A percentile compares a stretch with the other conserved stretches of the same genome.
Evolutionary conservation across 1,284 basidiomycete genomes (phyloP).

Genomic region (Lentinus polychrous): DNA sequence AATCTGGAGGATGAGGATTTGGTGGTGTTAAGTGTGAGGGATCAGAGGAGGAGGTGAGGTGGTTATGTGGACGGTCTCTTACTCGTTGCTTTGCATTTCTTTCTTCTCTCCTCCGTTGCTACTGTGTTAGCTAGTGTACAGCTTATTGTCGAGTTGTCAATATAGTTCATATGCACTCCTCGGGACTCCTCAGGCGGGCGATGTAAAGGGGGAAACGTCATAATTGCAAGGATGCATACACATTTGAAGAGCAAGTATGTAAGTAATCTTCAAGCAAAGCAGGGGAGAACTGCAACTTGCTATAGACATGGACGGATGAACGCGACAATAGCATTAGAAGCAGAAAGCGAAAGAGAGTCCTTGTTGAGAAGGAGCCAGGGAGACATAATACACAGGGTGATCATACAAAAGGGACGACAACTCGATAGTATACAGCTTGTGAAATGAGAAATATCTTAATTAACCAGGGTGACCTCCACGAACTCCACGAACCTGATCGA

Average conservation of each 20-base stretch:
- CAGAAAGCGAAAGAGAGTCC: too few relatives aligned
- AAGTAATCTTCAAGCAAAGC: too few relatives aligned
- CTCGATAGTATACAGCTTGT: neutral
- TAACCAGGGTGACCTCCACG: neutral
- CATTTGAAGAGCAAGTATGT: too few relatives aligned
- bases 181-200: too few relatives aligned
- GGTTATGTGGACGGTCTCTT: neutral
- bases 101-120: neutral
- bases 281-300: too few relatives aligned
- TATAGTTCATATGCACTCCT: neutral
- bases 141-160: neutral
- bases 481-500: too few relatives aligned
- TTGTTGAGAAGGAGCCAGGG: too few relatives aligned
- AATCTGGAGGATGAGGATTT: constrained; percentile 88
- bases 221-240: too few relatives aligned
- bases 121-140: too few relatives aligned
- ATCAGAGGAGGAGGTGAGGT: constrained; percentile 67
- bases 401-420: neutral
- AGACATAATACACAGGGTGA: neutral
- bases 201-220: too few relatives aligned
- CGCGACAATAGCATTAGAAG: too few relatives aligned
- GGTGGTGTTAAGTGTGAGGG: constrained; percentile 69
- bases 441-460: constrained; percentile 2
- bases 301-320: too few relatives aligned
- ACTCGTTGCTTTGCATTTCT: neutral